Base-by-base conservation (phyloP, 257 asterid genomes). In the Osmanthus fragrans region DNA sequence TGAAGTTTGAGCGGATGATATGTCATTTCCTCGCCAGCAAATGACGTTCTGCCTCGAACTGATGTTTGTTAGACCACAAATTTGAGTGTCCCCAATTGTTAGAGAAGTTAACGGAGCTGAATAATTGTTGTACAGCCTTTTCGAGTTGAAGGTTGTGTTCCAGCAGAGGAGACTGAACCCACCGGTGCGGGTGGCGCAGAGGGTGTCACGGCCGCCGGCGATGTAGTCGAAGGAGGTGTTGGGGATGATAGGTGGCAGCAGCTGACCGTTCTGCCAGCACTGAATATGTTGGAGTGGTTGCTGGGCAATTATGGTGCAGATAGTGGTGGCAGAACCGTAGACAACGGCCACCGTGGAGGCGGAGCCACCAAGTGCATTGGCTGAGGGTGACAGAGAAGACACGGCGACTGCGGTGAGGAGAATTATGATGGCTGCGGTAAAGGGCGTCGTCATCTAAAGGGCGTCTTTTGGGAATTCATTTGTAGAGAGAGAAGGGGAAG, bases 131-230 rank as follows among this genome's bases (percentile, higher is more conserved):
- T 89, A 92, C 4, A 92, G 65, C 70, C 98, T 76, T 76, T 89
- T 90, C 36, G 91, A 88, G 34, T 8, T 6, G 74, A 86, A 88
- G 75, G 80, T 70, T 0, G 80, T 54, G 82, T 89, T 83, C 95
- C 96, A 92, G 88, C 93, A 94, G 42, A 90, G 83, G 73, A 94
- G 94, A 69, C 84, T 78, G 80, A 74, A 84, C 3, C 96, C 96
- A 29, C 91, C 94, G 75, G 92, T 88, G 79, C 92, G 91, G 8
- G 90, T 71, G 45, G 87, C 98, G 81, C 97, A 87, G 81, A 93
- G 73, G 40, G 82, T 83, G 85, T 89, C 83, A 4, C 72, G 80
- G 34, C 97, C 96, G 73, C 96, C 98, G 85, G 95, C 84, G 63
- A 91, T 86, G 85, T 88, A 87, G 85, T 85, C 89, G 87, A 88